A percentile compares a stretch with the other conserved stretches of the same genome.
Conservation (phyloP, 495 filamentous ascomycete species). For the Xylaria nigripes region DNA sequence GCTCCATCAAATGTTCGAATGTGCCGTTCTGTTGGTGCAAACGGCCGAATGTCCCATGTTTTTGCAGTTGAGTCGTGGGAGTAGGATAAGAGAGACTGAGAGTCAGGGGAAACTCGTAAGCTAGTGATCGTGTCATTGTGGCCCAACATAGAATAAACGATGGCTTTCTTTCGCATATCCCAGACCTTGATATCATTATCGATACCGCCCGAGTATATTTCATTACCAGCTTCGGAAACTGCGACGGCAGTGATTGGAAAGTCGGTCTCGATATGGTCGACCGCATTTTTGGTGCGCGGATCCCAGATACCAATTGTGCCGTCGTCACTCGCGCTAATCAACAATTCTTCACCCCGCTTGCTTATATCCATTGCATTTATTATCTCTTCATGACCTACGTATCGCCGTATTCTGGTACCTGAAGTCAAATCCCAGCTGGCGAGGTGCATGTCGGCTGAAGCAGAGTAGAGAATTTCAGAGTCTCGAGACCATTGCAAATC, state of each 20-base stretch:
- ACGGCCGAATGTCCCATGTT: conserved; percentile 95
- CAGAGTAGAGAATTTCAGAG: conserved; percentile 82
- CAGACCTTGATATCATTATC: conserved; percentile 97
- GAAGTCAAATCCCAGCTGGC: conserved; percentile 93
- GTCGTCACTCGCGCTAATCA: conserved; percentile 87
- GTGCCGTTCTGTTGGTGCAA: conserved; percentile 78
- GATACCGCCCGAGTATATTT: conserved; percentile 90
- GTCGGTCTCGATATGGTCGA: conserved; percentile 82
- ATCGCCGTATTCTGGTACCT: conserved; percentile 76
- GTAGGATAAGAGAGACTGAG: conserved; percentile 82
- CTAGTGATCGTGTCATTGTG: conserved; percentile 91
- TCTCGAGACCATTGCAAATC: conserved; percentile 97
- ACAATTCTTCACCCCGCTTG: conserved; percentile 78
- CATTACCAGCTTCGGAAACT: conserved; percentile 84
- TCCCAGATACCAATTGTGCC: conserved; percentile 96
- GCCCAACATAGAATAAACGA: conserved; percentile 79
- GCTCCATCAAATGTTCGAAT: conserved; percentile 85
- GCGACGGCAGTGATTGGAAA: conserved; percentile 91
- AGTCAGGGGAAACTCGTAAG: conserved; percentile 81
- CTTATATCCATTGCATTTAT: conserved; percentile 85
- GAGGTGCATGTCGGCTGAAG: conserved; percentile 84
- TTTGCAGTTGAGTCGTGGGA: conserved; percentile 87
- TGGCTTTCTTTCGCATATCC: conserved; percentile 85
- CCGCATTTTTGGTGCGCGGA: conserved; percentile 79
- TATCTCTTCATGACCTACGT: conserved; percentile 88